Base-by-base conservation (phyloP, 768 basidiomycete species). In the Pleurotus sapidus region DNA sequence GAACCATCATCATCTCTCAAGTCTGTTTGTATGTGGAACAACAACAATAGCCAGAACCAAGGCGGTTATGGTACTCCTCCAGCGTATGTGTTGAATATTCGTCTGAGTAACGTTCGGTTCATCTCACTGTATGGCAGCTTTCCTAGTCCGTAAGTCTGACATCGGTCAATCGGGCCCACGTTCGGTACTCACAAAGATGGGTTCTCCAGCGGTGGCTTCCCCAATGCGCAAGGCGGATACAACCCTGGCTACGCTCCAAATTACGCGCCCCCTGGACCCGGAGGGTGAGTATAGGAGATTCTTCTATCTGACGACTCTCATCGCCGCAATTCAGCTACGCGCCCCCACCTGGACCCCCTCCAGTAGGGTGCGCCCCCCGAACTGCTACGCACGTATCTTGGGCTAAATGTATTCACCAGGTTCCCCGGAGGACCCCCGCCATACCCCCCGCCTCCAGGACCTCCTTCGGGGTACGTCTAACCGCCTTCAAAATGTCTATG, bases 221-320 rank as follows among this genome's bases (percentile, higher is more conserved):
- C 46, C 23, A 56, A 27, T 4, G 62, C 64, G 45, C 60, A 67
- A 38, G 45, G 67, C 23, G 77, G 74, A 4, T 75, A 74, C 59
- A 72, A 66, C 61, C 72, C 76, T 12, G 68, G 74, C n/a, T 80
- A 81, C 59, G 65, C 73, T 12, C 74, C 78, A 24, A 68, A 74
- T 6, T 72, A 70, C 50, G 63, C 60, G 0, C 45, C 67, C 11
- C 49, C 57, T 46, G 59, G 57, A 14, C 37, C 51, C 12, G 57
- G 57, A 46, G 51, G 56, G 60, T 58, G 24, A 39, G 57, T 59
- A 27, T 40, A 27, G 12, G 12, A 27, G 15, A 4, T 23, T 4
- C 27, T 37, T 46, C 17, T 18, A 20, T 38, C 40, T 30, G 17
- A 30, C 14, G 14, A 15, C 25, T 12, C 40, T 48, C 38, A 39